Base-by-base conservation (phyloP, 192 early-diverging fungal species). In the Backusella sp. region DNA sequence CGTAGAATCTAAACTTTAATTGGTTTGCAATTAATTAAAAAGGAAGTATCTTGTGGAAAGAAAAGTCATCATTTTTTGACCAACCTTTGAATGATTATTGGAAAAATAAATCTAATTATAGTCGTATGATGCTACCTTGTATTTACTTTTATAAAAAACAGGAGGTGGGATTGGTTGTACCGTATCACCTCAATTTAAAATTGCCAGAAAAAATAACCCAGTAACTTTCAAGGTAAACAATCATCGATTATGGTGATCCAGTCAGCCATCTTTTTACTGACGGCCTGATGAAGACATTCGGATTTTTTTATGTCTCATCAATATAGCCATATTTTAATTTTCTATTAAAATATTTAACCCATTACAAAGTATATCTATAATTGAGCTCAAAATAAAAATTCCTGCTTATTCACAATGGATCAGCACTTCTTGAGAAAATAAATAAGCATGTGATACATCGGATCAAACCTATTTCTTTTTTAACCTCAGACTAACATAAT, bases 361-460 rank as follows among this genome's bases (percentile, higher is more conserved):
- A 28, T 28, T 26, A 28, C 2, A 62, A 26, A 28, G 11, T 28
- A 14, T 1, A 11, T 62, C 30, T 62, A 62, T 9, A 62, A 62
- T 26, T 62, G 9, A 62, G 12, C 56, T 62, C 56, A 62, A 28
- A 62, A 62, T 62, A 62, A 62, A 62, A 62, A 9, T 62, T 12
- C 56, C 23, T 62, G 56, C 12, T 62, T 23, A 62, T 62, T 62
- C 21, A 62, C 56, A 28, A 23, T 62, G 56, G 56, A 62, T 62
- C 26, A 26, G 9, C 56, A 28, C 21, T 62, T 62, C 56, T 62
- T 62, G 56, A 62, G 56, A 62, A 49, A 62, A 62, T 62, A 62
- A 59, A 62, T 62, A 62, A 62, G 11, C 56, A 62, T 62, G 56
- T 62, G 56, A 62, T 62, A 62, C 56, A 62, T 62, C 56, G 56